A percentile compares a stretch with the other conserved stretches of the same genome.
These are phyloP conservation scores for Mycena belliarum DNA, from an alignment of 768 basidiomycete genomes.

Conservation along the genomic window DNA sequence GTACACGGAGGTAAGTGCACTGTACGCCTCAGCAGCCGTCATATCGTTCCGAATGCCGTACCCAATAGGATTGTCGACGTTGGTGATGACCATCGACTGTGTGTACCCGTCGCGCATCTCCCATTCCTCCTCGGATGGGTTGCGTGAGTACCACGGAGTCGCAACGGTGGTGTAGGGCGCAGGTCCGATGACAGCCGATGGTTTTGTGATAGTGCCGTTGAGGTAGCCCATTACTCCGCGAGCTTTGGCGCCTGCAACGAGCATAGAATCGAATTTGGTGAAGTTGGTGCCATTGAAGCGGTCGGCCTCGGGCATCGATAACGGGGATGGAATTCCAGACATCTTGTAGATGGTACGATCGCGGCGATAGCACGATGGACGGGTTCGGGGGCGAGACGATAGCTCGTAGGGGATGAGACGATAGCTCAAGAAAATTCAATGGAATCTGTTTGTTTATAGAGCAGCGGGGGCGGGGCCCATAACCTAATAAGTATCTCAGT, in stretches of 20 bases:
- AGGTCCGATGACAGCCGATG: neutral
- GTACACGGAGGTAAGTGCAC: neutral
- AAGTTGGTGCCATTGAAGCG: neutral
- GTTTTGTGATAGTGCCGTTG: neutral
- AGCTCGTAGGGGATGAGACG: too few relatives aligned
- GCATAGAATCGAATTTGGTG: neutral
- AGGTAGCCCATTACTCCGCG: neutral
- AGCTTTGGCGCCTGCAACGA: neutral
- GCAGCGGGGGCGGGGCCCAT: neutral
- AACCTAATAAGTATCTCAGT: neutral
- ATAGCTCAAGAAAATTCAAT: neutral
- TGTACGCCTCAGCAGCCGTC: neutral
- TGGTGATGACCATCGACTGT: neutral
- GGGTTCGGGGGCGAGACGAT: too few relatives aligned
- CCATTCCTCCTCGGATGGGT: neutral
- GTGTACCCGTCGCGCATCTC: neutral
- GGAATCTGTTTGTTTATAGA: neutral
- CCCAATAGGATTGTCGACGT: neutral
- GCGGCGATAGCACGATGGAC: neutral
- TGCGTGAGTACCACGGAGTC: neutral
- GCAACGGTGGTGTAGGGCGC: neutral
- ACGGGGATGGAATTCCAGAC: neutral
- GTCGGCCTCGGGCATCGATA: neutral
- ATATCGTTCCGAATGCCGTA: neutral
- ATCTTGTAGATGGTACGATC: neutral